phyloP scores from a whole-genome alignment of 768 basidiomycete species.

The Clavulina sp. region DNA sequence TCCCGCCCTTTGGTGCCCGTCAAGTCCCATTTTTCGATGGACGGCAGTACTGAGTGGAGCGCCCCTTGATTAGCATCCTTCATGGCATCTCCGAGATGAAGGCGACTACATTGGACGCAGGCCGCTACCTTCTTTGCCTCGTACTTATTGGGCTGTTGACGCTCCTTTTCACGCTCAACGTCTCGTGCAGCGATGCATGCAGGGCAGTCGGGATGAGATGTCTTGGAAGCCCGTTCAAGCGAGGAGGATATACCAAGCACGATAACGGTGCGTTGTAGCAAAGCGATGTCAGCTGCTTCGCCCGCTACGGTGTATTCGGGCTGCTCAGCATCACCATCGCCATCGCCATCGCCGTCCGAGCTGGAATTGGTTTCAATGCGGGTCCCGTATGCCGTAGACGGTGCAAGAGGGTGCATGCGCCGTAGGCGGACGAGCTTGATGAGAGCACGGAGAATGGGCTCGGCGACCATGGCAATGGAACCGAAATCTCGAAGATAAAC shows the following conservation, averaged over 20 bases:
- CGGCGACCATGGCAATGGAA: conserved; percentile 32
- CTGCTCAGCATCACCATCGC: background rate
- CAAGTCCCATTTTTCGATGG: no score
- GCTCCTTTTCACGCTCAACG: no score
- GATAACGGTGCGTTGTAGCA: background rate
- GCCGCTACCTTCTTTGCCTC: no score
- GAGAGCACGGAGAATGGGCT: background rate
- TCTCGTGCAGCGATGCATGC: no score
- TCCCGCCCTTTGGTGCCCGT: no score
- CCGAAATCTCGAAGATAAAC: conserved; percentile 74
- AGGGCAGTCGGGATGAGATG: no score
- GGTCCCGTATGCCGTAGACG: background rate
- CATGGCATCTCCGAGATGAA: no score
- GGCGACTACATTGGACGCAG: no score
- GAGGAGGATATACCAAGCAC: background rate
- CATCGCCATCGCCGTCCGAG: background rate
- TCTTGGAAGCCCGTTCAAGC: background rate
- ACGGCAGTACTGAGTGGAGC: no score
- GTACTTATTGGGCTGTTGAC: no score
- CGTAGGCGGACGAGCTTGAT: background rate
- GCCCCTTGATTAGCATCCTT: no score
- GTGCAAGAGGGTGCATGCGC: background rate
- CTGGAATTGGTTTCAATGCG: background rate
- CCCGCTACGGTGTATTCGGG: background rate
- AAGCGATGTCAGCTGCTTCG: background rate